A percentile compares a stretch with the other conserved stretches of the same genome.
These are phyloP conservation scores for Rhizophora apiculata DNA, from an alignment of 345 rosid genomes.

Conservation along the genomic window DNA sequence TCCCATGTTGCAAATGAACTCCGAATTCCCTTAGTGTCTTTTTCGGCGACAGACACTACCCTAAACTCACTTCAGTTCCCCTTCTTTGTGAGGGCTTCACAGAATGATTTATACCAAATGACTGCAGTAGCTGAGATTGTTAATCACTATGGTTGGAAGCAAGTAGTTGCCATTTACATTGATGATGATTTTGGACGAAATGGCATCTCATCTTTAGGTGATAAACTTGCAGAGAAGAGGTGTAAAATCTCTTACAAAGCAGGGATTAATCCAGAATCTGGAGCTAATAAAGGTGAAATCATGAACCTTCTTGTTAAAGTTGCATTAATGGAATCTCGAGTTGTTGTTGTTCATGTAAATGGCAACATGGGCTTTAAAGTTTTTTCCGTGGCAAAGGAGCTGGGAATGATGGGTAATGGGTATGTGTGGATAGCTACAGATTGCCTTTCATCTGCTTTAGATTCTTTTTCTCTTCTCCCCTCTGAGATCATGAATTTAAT, in stretches of 20 bases:
- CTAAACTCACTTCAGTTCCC: conserved; percentile 82
- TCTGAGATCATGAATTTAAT: conserved; percentile 57
- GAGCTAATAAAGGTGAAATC: conserved; percentile 32
- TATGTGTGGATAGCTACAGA: conserved; percentile 95
- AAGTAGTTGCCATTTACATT: conserved; percentile 66
- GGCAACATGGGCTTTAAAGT: conserved; percentile 48
- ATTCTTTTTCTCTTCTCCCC: conserved; percentile 54
- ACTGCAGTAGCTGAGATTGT: conserved; percentile 75
- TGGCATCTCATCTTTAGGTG: conserved; percentile 70
- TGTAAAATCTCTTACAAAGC: conserved; percentile 64
- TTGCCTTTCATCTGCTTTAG: conserved; percentile 69
- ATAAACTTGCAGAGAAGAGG: conserved; percentile 69
- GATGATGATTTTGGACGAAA: conserved; percentile 87
- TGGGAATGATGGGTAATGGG: conserved; percentile 90
- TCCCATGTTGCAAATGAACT: conserved; percentile 76
- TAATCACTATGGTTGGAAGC: conserved; percentile 71
- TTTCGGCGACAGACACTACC: conserved; percentile 90
- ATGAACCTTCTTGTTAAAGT: conserved; percentile 76
- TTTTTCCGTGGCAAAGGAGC: conserved; percentile 66
- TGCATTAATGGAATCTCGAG: conserved; percentile 72
- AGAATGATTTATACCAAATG: conserved; percentile 80
- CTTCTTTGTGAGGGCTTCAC: conserved; percentile 72
- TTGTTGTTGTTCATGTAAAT: conserved; percentile 65
- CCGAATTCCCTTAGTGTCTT: conserved; percentile 73
- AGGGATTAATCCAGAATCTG: conserved; percentile 51